Evolutionary conservation across 768 basidiomycete species (phyloP), one percentile per base, ranked within the genome.

Genomic region (Rhodotorula graminis): DNA sequence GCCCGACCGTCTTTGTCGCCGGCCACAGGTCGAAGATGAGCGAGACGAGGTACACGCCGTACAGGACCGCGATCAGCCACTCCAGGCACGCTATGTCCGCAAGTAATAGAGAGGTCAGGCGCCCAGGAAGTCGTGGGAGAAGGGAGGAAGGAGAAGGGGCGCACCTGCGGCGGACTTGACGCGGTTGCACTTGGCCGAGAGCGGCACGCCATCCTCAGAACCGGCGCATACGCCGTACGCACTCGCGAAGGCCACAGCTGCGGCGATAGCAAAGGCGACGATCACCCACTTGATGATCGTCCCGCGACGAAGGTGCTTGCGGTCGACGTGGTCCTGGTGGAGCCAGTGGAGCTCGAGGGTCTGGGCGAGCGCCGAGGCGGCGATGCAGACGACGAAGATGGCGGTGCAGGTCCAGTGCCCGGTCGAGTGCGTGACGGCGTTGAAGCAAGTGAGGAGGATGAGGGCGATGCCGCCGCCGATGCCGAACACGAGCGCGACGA

Each of bases 21-120:
- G 82, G 82, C 81, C 81, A 83, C 19, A 82, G 77, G 71, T 83
- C 83, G 63, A 81, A 77, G 52, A 77, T 77, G 67, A 83, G 77
- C 16, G 81, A 81, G 47, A 78, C 58, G 64, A 82, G 80, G 79
- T 83, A 82, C 65, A 79, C 80, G 65, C 55, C 65, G 66, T 61
- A 76, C 12, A 71, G 64, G 56, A 62, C 65, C 0, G 66, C 62
- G 64, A 62, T 65, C 49, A 46, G 37, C 80, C 82, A 81, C 76
- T 83, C 82, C 59, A 81, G 76, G 6, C 77, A 78, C 14, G 80
- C 82, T 37, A 5, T 5, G 9, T 37, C 4, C 37, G 37, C 37
- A 37, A 37, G n/a, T n/a, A 5, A 37, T 37, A 37, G 37, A 37
- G 37, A 37, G 37, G 37, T 37, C 37, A 37, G 37, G 5, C 5